These are phyloP conservation scores for Suillus paluster DNA, from an alignment of 768 basidiomycete species.

Conservation along the genomic window DNA sequence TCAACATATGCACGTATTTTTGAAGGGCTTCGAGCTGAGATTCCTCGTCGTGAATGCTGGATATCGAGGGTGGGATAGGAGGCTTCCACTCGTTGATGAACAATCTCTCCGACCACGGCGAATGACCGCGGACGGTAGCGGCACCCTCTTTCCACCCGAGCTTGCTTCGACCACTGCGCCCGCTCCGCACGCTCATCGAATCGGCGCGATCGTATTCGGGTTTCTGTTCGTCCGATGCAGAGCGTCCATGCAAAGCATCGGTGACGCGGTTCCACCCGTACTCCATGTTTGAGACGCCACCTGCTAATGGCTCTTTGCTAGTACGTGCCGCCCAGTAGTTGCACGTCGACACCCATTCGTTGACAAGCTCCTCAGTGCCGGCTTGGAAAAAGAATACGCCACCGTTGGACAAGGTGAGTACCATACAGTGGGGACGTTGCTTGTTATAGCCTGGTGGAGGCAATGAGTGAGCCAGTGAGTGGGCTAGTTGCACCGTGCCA, in stretches of 20 bases:
- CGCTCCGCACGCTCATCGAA: constrained; percentile 74
- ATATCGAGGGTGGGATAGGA: constrained; percentile 80
- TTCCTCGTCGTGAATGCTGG: constrained; percentile 92
- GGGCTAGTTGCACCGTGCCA: constrained; percentile 83
- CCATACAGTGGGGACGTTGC: constrained; percentile 94
- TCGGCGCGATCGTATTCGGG: constrained; percentile 56
- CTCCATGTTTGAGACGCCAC: constrained; percentile 99
- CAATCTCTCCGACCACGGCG: constrained; percentile 78
- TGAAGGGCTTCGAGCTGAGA: constrained; percentile 87
- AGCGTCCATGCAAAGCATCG: constrained; percentile 56
- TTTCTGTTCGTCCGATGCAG: constrained; percentile 62
- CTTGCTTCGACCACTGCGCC: constrained; percentile 73
- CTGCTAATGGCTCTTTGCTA: constrained; percentile 92
- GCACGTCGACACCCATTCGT: constrained; percentile 98
- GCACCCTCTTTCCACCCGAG: constrained; percentile 74
- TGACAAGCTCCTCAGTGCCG: constrained; percentile 97
- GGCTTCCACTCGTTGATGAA: constrained; percentile 94
- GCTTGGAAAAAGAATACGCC: constrained; percentile 99
- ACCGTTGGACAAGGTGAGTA: constrained; percentile 84
- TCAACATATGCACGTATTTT: constrained; percentile 77
- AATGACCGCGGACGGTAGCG: constrained; percentile 67
- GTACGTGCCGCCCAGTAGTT: constrained; percentile 99
- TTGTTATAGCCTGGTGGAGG: constrained; percentile 92
- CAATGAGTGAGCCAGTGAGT: constrained; percentile 84
- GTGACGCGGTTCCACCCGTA: constrained; percentile 93